Evolutionary conservation across 768 basidiomycete species (phyloP).

Genomic region (Holtermanniella nyarrowii): DNA sequence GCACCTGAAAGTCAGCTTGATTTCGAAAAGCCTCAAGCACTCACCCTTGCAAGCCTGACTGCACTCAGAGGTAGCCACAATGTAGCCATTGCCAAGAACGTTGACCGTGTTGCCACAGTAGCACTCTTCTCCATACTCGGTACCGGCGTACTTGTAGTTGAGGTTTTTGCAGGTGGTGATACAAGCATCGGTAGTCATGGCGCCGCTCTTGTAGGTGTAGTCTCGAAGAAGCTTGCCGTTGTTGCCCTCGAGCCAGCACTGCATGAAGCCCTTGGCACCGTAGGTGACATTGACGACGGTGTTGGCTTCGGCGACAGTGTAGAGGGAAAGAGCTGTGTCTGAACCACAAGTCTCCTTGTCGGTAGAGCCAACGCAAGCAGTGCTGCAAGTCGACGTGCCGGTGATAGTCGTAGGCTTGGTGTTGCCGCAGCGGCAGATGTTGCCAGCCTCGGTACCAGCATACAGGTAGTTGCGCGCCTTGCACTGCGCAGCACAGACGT

Average conservation of each 20-base stretch:
- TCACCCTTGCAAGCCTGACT: conserved; percentile 6
- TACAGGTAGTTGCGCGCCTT: conserved; percentile 5
- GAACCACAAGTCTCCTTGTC: background rate
- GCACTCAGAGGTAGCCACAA: conserved; percentile 4
- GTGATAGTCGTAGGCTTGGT: conserved; percentile 3
- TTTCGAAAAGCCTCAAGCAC: background rate
- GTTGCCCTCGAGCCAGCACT: conserved; percentile 1
- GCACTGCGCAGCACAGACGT: conserved; percentile 15
- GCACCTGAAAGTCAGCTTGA: background rate
- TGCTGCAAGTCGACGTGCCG: background rate
- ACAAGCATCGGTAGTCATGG: background rate
- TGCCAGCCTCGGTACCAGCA: conserved; percentile 14
- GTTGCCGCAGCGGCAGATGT: conserved; percentile 14
- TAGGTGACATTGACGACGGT: background rate
- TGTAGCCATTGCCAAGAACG: background rate
- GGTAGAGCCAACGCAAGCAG: conserved; percentile 3
- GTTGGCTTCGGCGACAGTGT: conserved; percentile 1
- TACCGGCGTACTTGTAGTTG: conserved; percentile 5
- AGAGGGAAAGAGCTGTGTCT: background rate
- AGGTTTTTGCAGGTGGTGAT: conserved; percentile 1
- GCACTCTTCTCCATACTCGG: background rate
- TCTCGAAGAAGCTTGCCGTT: background rate
- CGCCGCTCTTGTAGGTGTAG: background rate
- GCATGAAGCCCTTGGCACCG: background rate
- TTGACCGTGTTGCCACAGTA: background rate